Evolutionary conservation across 139 green algal species (phyloP), one percentile per base, ranked within the genome.

Genomic region (Chlamydomonas schloesseri): DNA sequence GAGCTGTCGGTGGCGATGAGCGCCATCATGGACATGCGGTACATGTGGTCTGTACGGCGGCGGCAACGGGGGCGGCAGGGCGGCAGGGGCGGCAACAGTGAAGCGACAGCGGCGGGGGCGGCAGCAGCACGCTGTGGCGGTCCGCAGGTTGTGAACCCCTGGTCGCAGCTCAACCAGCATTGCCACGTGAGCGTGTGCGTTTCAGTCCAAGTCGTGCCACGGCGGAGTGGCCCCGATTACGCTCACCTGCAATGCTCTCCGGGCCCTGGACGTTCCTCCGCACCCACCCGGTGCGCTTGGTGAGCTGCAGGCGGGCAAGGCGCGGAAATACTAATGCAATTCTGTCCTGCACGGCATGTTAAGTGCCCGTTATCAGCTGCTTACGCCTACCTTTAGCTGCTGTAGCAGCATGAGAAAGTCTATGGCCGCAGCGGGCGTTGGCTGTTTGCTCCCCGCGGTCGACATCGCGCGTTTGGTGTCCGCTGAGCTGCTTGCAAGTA

Each of bases 11-110:
- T 82, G 6, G 89, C 88, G 31, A 99, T 82, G 42, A 99, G 79
- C 6, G 94, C 90, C 95, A 99, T 98, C 33, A 99, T 83, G 21
- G 91, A 87, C 97, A 99, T 99, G 34, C 97, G 94, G 89, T 99
- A 98, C 94, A 98, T 98, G 90, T 99, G 96, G 84, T 99, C 96
- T 71, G 95, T 28, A 81, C 21, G 24, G 31, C 1, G 53, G 10
- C 31, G 31, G 36, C 26, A 29, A 28, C 10, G 47, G 8, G 21
- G 3, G 46, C 28, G 26, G 46, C 26, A n/a, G n/a, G n/a, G n/a
- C n/a, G n/a, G n/a, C n/a, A n/a, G n/a, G n/a, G n/a, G n/a, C n/a
- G n/a, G n/a, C n/a, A n/a, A n/a, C n/a, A n/a, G n/a, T n/a, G n/a
- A n/a, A n/a, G n/a, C n/a, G n/a, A n/a, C n/a, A n/a, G n/a, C n/a